Percentiles rank a stretch among this genome's conserved stretches.
phyloP scores from a whole-genome alignment of 2,329 filamentous ascomycete species.

The Talaromyces sp. region DNA sequence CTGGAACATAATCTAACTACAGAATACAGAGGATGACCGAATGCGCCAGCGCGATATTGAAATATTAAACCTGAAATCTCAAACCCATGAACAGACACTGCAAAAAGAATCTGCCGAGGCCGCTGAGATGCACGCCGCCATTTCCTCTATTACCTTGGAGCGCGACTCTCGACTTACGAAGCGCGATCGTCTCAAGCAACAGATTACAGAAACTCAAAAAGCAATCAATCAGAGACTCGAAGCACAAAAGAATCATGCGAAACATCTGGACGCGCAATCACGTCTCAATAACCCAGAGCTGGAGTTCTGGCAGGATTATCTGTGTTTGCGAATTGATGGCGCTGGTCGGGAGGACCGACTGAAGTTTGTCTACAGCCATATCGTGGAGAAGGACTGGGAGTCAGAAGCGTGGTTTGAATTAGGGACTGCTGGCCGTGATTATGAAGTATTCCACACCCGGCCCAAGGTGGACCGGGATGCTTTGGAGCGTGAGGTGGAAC shows the following conservation, averaged over 20 bases:
- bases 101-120: constrained; percentile 65
- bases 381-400: constrained; percentile 86
- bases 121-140: constrained; percentile 63
- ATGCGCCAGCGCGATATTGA: constrained; percentile 88
- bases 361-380: constrained; percentile 85
- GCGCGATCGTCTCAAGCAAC: constrained; percentile 58
- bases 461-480: constrained; percentile 64
- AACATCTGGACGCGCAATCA: constrained; percentile 78
- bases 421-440: constrained; percentile 77
- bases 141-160: constrained; percentile 58
- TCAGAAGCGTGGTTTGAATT: constrained; percentile 93
- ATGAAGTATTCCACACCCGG: constrained; percentile 77
- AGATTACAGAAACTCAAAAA: constrained; percentile 56
- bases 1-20: neutral
- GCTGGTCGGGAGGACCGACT: constrained; percentile 80
- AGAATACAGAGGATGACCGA: constrained; percentile 75
- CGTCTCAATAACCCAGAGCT: constrained; percentile 91
- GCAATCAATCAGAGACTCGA: constrained; percentile 49
- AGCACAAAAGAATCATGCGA: constrained; percentile 56
- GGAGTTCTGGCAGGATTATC: constrained; percentile 91
- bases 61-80: constrained; percentile 63
- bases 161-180: constrained; percentile 58
- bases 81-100: constrained; percentile 58
- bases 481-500: constrained; percentile 58
- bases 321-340: constrained; percentile 88